A percentile compares a stretch with the other conserved stretches of the same genome.
Evolutionary conservation across 306 rosid species (phyloP).

Genomic region (Ceratonia siliqua): DNA sequence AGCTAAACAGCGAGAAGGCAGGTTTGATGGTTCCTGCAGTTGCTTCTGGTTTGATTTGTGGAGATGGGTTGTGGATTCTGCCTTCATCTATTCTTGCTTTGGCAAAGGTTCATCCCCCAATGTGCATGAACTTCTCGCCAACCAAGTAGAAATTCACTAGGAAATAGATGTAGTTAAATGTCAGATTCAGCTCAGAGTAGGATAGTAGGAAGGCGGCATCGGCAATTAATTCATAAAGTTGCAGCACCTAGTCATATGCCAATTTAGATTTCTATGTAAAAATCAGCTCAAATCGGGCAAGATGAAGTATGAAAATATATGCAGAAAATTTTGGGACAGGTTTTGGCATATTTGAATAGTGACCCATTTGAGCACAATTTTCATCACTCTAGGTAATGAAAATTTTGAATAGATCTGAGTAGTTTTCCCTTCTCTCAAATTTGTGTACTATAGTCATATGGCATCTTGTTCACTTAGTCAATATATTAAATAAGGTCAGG

Average conservation of each 20-base stretch:
- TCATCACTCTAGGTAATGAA: too few relatives aligned
- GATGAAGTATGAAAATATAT: background rate
- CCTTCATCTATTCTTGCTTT: slow-evolving; percentile 90
- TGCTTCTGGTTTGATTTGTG: slow-evolving; percentile 98
- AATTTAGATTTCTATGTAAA: slow-evolving; percentile 21
- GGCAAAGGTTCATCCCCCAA: slow-evolving; percentile 78
- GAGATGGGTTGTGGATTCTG: slow-evolving; percentile 97
- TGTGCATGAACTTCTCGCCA: slow-evolving; percentile 83
- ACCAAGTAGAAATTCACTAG: slow-evolving; percentile 36
- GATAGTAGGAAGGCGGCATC: slow-evolving; percentile 9
- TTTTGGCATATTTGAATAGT: slow-evolving; percentile 12
- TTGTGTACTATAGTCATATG: too few relatives aligned
- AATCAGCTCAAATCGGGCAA: slow-evolving; percentile 9
- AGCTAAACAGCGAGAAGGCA: slow-evolving; percentile 51
- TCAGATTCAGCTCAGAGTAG: too few relatives aligned
- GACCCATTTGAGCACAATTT: background rate
- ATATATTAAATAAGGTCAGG: too few relatives aligned
- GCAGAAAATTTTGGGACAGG: background rate
- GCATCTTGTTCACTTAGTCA: too few relatives aligned
- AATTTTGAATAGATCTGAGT: too few relatives aligned
- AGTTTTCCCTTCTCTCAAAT: too few relatives aligned
- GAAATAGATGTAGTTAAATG: slow-evolving; percentile 14
- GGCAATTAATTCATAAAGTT: slow-evolving; percentile 14
- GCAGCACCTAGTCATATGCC: background rate
- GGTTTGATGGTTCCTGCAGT: slow-evolving; percentile 84